A percentile compares a stretch with the other conserved stretches of the same genome.
These are phyloP conservation scores for Ganoderma lucidum DNA, from an alignment of 1,284 basidiomycete genomes.

Conservation along the genomic window DNA sequence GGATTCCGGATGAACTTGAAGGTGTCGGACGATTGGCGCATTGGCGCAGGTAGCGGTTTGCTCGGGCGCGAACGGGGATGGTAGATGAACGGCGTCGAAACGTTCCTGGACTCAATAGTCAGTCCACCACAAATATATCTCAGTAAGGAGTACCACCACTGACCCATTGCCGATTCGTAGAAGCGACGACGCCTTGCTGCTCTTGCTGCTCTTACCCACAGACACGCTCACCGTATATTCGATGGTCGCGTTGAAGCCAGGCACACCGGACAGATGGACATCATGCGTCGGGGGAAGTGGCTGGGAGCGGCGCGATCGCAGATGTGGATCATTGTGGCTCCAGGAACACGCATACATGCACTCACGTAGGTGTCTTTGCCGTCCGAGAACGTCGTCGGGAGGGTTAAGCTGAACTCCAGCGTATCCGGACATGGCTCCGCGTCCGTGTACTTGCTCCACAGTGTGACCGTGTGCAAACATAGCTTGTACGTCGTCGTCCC, in stretches of 20 bases:
- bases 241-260: constrained; percentile 60
- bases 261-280: constrained; percentile 70
- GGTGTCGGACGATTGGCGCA: constrained; percentile 41
- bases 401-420: constrained; percentile 59
- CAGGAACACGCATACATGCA: constrained; percentile 23
- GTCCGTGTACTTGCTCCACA: constrained; percentile 63
- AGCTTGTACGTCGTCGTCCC: constrained; percentile 61
- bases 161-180: constrained; percentile 39
- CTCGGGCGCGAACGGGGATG: constrained; percentile 70
- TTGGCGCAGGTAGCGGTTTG: constrained; percentile 56
- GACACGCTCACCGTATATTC: constrained; percentile 39
- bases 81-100: constrained; percentile 72
- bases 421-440: constrained; percentile 57
- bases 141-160: constrained; percentile 14
- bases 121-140: constrained; percentile 1
- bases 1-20: constrained; percentile 50
- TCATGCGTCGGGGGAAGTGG: constrained; percentile 72
- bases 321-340: constrained; percentile 7
- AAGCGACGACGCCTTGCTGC: constrained; percentile 33
- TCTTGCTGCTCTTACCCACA: constrained; percentile 37
- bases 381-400: constrained; percentile 66
- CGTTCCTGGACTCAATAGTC: constrained; percentile 40
- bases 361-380: constrained; percentile 65
- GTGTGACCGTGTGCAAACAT: constrained; percentile 56
- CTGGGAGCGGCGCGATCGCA: constrained; percentile 17